Base-by-base conservation (phyloP, 352 stramenopile genomes). In the Phytophthora pisi region DNA sequence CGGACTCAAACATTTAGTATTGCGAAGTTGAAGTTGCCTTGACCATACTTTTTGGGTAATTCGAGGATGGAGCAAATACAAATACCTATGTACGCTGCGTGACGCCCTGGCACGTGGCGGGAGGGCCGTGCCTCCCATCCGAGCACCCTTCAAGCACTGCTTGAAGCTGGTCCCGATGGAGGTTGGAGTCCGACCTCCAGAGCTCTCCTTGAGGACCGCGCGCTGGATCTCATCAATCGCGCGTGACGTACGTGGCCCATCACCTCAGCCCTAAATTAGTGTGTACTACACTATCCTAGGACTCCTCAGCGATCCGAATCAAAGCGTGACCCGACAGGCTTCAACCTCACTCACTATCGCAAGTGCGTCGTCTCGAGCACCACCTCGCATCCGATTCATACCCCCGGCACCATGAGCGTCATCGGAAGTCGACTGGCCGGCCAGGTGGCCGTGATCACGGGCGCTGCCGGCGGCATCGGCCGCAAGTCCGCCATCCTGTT, bases 401-500 rank as follows among this genome's bases (percentile, higher is more conserved):
- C 30, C 34, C 1, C 40, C 4, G 5, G 16, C 40, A 46, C 0
- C 24, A 89, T 88, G 78, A 89, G 72, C 66, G 77, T 78, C 16
- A 61, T 89, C 40, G 80, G 81, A 59, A 82, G 68, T 63, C 79
- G 86, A 57, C 66, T 95, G 18, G 76, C 76, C 1, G 83, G 84
- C 57, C 83, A 92, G 74, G 87, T 96, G 63, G 86, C 85, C 46
- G 82, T 96, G 30, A 88, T 96, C 68, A 96, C 88, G 18, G 88
- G 88, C 56, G 86, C 86, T n/a, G 88, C 77, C 15, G 86, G 84
- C 20, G 88, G 88, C 68, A 95, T 96, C 51, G 88, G 88, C 47
- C 83, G 88, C 72, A 93, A 91, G 64, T 88, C 83, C 16, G 85
- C 88, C 23, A 77, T 95, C 52, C 81, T 95, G 61, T 95, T 96